These are phyloP conservation scores for Debaryomycetaceae sp. DNA, from an alignment of 1,139 yeast species.

Conservation along the genomic window DNA sequence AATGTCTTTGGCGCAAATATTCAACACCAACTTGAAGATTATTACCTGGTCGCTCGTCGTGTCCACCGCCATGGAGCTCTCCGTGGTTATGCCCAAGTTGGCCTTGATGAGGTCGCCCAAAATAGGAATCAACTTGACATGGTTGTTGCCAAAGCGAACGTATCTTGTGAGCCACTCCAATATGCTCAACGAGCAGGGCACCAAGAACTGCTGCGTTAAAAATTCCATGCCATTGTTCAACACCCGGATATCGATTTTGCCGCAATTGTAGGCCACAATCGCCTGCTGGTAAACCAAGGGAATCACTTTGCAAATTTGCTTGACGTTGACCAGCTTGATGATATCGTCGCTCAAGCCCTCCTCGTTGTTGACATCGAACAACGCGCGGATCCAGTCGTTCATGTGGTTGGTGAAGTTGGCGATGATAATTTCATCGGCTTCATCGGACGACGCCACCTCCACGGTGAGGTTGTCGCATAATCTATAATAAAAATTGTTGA, in stretches of 20 bases:
- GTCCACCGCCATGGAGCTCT: constrained; percentile 6
- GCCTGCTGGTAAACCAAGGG: constrained; percentile 77
- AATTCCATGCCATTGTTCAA: constrained; percentile 42
- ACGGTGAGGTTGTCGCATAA: constrained; percentile 28
- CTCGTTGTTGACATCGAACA: constrained; percentile 58
- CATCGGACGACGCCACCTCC: constrained; percentile 10
- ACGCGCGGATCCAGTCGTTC: constrained; percentile 74
- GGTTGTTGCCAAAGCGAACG: not conserved
- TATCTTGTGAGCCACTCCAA: constrained; percentile 27
- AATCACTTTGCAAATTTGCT: constrained; percentile 64
- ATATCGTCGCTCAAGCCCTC: constrained; percentile 86
- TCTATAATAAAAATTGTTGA: constrained; percentile 31
- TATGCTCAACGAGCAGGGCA: constrained; percentile 36
- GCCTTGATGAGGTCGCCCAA: constrained; percentile 23
- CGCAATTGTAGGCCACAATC: constrained; percentile 53
- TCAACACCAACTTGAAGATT: constrained; percentile 23
- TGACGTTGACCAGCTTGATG: constrained; percentile 60
- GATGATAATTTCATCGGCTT: constrained; percentile 29
- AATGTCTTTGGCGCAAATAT: constrained; percentile 19
- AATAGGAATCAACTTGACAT: constrained; percentile 12
- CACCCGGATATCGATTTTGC: constrained; percentile 37
- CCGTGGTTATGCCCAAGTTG: constrained; percentile 12
- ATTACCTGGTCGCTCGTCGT: constrained; percentile 14
- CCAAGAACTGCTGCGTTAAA: constrained; percentile 38
- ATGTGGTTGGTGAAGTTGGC: constrained; percentile 45